Evolutionary conservation across 2,329 filamentous ascomycete species (phyloP), one percentile per base, ranked within the genome.

Genomic region (Cephalotrichum gorgonifer): DNA sequence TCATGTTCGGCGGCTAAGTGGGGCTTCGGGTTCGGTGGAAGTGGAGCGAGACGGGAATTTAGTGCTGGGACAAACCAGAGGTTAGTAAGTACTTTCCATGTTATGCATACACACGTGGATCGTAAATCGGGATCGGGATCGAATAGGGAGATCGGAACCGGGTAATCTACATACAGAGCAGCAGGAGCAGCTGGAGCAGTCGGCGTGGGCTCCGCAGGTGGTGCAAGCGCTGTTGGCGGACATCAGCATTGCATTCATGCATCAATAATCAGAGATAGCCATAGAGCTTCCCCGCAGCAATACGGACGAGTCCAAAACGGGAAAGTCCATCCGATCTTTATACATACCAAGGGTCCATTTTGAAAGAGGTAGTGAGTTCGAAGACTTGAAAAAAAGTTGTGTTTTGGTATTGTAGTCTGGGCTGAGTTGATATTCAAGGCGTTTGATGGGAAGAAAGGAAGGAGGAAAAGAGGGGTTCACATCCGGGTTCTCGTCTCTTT

Each of bases 301-400:
- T 31, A 27, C 17, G 27, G 27, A 14, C 43, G 43, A 11, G n/a
- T n/a, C n/a, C n/a, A n/a, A n/a, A n/a, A n/a, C n/a, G n/a, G n/a
- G n/a, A n/a, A n/a, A n/a, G n/a, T n/a, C n/a, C n/a, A n/a, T n/a
- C n/a, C n/a, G n/a, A n/a, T n/a, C n/a, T n/a, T n/a, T n/a, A n/a
- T 33, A 46, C 44, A 20, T 33, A 46, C 44, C 44, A 46, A 33
- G 44, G 44, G 44, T 46, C 30, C 44, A 46, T 46, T 33, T 46
- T 46, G 30, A 38, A 35, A 11, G 12, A 4, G 30, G 30, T 11
- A 14, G 30, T 27, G 28, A 35, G 44, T 44, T 44, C 30, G 43
- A 28, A 31, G 17, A 31, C n/a, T 46, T 46, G 22, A 26, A 46
- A 38, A 46, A 46, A 20, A 20, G n/a, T 22, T n/a, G 26, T 35